phyloP scores from a whole-genome alignment of 768 basidiomycete species.

The Naganishia friedmannii region DNA sequence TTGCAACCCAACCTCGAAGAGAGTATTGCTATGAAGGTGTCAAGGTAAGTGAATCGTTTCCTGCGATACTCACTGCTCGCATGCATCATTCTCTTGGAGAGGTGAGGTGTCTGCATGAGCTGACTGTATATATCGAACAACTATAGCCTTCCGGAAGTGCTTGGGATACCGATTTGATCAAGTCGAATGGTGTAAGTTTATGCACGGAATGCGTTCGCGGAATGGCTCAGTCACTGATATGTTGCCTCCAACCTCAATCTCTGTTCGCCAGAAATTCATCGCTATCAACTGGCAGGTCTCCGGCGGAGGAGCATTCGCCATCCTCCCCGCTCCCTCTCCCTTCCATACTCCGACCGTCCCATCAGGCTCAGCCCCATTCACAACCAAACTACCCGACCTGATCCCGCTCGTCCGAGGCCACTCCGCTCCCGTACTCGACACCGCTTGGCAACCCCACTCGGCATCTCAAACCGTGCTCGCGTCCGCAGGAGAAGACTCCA shows the following conservation, averaged over 20 bases:
- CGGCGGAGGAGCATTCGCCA: conserved; percentile 69
- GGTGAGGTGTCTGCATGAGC: not conserved
- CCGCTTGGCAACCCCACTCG: conserved; percentile 92
- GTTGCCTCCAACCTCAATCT: not conserved
- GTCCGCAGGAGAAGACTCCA: conserved; percentile 90
- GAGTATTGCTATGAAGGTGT: conserved; percentile 49
- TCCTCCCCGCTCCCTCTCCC: conserved; percentile 65
- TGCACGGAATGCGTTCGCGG: not conserved
- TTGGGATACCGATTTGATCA: conserved; percentile 92
- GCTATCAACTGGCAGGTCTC: conserved; percentile 81
- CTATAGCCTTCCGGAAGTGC: conserved; percentile 75
- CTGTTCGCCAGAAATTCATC: conserved; percentile 65
- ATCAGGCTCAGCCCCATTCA: conserved; percentile 55
- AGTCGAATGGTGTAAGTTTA: conserved; percentile 70
- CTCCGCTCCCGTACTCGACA: conserved; percentile 66
- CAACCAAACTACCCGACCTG: conserved; percentile 82
- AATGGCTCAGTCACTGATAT: not conserved
- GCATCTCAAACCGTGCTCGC: conserved; percentile 72
- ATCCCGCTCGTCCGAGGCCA: conserved; percentile 82
- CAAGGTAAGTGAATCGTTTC: conserved; percentile 28
- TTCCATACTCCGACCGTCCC: conserved; percentile 62
- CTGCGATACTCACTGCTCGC: not conserved
- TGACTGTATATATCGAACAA: conserved; percentile 45
- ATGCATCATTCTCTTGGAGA: not conserved
- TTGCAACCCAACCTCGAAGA: conserved; percentile 81